Conservation (phyloP, 257 asterid genomes). For the Fraxinus pennsylvanica region DNA sequence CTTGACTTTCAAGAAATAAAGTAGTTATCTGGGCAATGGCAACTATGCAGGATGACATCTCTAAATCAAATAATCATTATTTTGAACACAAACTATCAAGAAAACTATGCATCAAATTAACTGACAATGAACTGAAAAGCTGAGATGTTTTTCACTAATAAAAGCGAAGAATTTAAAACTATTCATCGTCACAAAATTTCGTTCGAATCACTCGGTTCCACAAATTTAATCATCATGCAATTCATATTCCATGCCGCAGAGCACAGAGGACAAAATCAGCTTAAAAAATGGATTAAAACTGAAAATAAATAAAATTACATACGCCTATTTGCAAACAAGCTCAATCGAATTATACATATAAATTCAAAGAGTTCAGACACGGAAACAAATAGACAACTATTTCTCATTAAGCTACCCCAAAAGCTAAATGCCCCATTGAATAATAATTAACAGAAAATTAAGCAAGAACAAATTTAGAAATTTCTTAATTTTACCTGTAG, state of each 20-base stretch:
- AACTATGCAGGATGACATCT: neutral
- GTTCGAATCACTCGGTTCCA: neutral
- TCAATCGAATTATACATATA: neutral
- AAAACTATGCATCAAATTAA: neutral
- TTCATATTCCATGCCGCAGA: neutral
- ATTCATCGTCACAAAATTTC: too few relatives aligned
- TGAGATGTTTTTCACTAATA: too few relatives aligned
- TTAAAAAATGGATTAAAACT: neutral
- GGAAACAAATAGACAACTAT: slow-evolving; percentile 20
- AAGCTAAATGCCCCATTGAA: slow-evolving; percentile 25
- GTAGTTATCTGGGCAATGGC: neutral
- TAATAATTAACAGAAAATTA: slow-evolving; percentile 6
- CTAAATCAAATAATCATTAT: neutral
- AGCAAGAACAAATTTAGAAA: slow-evolving; percentile 8
- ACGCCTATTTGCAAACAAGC: slow-evolving; percentile 18
- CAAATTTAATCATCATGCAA: too few relatives aligned
- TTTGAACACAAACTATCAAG: neutral
- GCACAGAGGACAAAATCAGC: neutral
- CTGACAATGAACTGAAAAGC: neutral
- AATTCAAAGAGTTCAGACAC: slow-evolving; percentile 17
- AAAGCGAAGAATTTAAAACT: neutral
- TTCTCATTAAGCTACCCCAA: neutral
- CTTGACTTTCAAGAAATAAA: neutral
- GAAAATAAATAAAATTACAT: neutral
- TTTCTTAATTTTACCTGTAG: slow-evolving; percentile 38